phyloP scores from a whole-genome alignment of 139 green algal genomes.

The Nannochloris sp. region DNA sequence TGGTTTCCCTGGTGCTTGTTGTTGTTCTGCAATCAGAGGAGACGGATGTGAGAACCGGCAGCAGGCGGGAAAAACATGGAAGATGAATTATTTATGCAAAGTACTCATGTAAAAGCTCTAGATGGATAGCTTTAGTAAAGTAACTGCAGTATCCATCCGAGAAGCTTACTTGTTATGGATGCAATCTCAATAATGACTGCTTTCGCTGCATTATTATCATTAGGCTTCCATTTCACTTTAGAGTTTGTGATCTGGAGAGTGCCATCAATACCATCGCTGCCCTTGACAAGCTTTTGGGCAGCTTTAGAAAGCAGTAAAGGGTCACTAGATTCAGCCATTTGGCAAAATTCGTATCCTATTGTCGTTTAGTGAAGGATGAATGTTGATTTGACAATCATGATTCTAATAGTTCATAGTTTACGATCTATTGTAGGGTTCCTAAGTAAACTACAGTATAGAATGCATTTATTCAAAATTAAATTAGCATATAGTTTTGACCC shows the following conservation, averaged over 20 bases:
- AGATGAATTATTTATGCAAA: background rate
- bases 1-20: constrained; percentile 30
- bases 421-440: no score
- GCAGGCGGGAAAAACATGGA: background rate
- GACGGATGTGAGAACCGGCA: no score
- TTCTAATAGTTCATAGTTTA: no score
- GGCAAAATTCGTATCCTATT: no score
- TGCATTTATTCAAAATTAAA: no score
- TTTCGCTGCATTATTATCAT: constrained; percentile 5
- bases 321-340: background rate
- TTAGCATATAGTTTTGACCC: no score
- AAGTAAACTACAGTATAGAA: no score
- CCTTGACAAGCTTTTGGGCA: constrained; percentile 10
- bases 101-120: background rate
- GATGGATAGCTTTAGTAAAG: background rate
- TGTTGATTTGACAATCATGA: no score
- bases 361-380: no score
- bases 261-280: background rate
- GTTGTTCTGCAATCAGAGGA: constrained; percentile 12
- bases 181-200: background rate
- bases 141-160: background rate
- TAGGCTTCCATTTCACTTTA: constrained; percentile 16
- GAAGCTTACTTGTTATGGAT: constrained; percentile 23
- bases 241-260: background rate
- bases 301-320: constrained; percentile 11